Base-by-base conservation (phyloP, 148 eudicot genomes). In the Rhododendron vialii region DNA sequence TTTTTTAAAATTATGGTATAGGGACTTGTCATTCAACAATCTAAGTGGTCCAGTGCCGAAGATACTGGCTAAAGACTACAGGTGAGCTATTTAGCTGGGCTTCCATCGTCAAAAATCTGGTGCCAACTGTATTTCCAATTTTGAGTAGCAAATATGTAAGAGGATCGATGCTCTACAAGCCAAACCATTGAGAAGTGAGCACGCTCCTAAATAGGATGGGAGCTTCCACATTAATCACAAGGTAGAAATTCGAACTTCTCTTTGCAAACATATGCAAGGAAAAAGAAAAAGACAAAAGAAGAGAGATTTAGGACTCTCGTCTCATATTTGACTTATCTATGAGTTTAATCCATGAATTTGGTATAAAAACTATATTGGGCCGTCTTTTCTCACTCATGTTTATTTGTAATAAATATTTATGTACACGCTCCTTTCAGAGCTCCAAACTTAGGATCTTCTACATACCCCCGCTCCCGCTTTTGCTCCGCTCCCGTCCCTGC, bases 11-110 rank as follows among this genome's bases (percentile, higher is more conserved):
- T 24, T 83, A 14, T 82, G 85, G 84, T 84, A 57, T 86, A 96
- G 99, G 96, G 99, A 96, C 87, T 86, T 96, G 85, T 92, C 98
- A 5, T 96, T 89, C 84, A 96, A 96, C 89, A 96, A 96, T 84
- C 94, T 96, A 67, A 94, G 96, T 59, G 99, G 99, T 77, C 93
- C 96, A 14, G 88, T 92, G 1, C 98, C 98, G 81, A 90, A 85
- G 76, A 94, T 96, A 85, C 89, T 85, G 41, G 98, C 98, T 20
- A 93, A 94, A 85, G 94, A 87, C 86, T 96, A 92, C 90, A 94
- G 95, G 99, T 95, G 82, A 88, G 84, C 10, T 35, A 20, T 12
- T 83, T 63, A 81, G 67, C 36, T 53, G 38, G 36, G 35, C 38
- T 80, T 80, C 36, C 82, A n/a, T 33, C 14, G 2, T 15, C 12